A percentile compares a stretch with the other conserved stretches of the same genome.
These are phyloP conservation scores for Sicyos edulis DNA, from an alignment of 306 rosid species.

Conservation along the genomic window DNA sequence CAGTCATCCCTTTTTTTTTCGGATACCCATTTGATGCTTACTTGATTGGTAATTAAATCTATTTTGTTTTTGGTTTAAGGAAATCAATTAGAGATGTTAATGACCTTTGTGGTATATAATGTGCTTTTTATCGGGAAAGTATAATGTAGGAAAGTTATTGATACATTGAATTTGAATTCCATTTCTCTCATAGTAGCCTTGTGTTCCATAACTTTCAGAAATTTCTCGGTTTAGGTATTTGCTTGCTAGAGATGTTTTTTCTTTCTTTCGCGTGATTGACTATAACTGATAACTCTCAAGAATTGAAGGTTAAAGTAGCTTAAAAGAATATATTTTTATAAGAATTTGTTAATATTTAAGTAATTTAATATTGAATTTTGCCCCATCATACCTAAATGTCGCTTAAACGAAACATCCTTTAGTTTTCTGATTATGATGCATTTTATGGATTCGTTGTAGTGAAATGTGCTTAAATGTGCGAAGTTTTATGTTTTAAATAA, in stretches of 20 bases:
- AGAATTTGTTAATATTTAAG: no score
- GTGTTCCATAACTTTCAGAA: background rate
- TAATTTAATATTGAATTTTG: no score
- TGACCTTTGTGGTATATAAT: background rate
- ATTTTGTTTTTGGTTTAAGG: background rate
- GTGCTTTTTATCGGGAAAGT: background rate
- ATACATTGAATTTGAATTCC: background rate
- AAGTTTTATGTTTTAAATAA: no score
- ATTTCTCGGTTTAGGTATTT: background rate
- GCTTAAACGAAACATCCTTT: no score
- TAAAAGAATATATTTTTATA: no score
- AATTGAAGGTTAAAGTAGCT: no score
- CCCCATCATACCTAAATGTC: no score
- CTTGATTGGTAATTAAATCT: background rate
- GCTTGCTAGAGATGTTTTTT: background rate
- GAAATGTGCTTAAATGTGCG: no score
- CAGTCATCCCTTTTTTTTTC: background rate
- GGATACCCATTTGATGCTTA: background rate
- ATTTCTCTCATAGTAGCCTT: background rate
- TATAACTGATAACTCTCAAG: no score
- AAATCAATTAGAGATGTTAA: background rate
- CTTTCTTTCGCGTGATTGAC: constrained; percentile 27
- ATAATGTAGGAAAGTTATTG: background rate
- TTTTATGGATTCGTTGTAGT: no score
- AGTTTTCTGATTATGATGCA: no score